Conservation (phyloP, 140 eudicot genomes). For the Flaveria floridana region DNA sequence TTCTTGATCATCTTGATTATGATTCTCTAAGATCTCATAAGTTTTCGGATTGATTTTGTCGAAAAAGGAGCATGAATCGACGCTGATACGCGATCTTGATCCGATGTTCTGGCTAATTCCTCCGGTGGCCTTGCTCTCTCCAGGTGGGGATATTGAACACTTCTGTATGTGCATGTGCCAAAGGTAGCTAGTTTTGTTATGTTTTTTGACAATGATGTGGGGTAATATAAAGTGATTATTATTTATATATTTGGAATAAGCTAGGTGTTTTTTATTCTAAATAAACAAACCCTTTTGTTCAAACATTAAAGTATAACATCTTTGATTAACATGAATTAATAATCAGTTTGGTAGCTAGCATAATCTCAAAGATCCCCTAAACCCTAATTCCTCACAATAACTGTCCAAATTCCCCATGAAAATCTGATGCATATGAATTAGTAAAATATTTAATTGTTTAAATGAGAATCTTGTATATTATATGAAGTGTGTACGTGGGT, state of each 20-base stretch:
- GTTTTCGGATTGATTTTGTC: slow-evolving; percentile 39
- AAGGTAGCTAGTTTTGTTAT: no score
- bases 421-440: slow-evolving; percentile 17
- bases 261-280: neutral
- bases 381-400: slow-evolving; percentile 23
- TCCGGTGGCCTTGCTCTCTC: slow-evolving; percentile 32
- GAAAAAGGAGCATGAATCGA: slow-evolving; percentile 45
- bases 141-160: slow-evolving; percentile 73
- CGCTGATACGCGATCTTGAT: slow-evolving; percentile 48
- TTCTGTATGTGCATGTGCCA: slow-evolving; percentile 41
- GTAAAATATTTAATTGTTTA: neutral
- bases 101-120: slow-evolving; percentile 45
- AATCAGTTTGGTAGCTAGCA: neutral
- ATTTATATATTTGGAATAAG: neutral
- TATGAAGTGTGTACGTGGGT: slow-evolving; percentile 20
- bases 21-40: slow-evolving; percentile 40
- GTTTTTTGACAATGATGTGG: no score
- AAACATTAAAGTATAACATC: neutral
- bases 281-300: neutral
- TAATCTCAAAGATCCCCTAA: slow-evolving; percentile 1
- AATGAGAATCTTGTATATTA: slow-evolving; percentile 1
- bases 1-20: slow-evolving; percentile 31
- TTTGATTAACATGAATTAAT: neutral
- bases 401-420: slow-evolving; percentile 19
- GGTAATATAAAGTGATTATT: no score